A percentile compares a stretch with the other conserved stretches of the same genome.
phyloP scores from a whole-genome alignment of 257 asterid species.

The Penstemon newberryi region DNA sequence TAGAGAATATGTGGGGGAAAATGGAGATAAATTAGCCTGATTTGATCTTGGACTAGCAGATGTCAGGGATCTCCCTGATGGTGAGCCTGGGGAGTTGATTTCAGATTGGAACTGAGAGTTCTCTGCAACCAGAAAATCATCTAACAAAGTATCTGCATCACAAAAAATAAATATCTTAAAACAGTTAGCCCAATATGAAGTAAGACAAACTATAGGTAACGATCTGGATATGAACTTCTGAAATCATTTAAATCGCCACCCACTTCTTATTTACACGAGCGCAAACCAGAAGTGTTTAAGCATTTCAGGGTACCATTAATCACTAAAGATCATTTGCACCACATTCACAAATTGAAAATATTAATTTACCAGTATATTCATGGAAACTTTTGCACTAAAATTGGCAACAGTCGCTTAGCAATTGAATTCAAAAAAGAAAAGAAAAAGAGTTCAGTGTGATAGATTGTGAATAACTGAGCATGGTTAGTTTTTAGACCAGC shows the following conservation, averaged over 20 bases:
- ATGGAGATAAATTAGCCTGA: slow-evolving; percentile 39
- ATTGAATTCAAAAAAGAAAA: neutral
- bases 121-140: slow-evolving; percentile 87
- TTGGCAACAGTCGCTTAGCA: neutral
- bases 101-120: slow-evolving; percentile 49
- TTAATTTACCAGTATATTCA: slow-evolving; percentile 1
- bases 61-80: slow-evolving; percentile 49
- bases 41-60: slow-evolving; percentile 58
- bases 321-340: slow-evolving; percentile 15
- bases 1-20: slow-evolving; percentile 37
- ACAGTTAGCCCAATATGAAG: slow-evolving; percentile 1
- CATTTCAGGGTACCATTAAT: slow-evolving; percentile 14
- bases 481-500: neutral
- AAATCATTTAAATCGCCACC: neutral
- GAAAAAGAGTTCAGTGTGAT: neutral
- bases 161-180: slow-evolving; percentile 14
- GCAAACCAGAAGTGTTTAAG: neutral
- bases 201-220: slow-evolving; percentile 8
- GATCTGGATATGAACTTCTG: slow-evolving; percentile 6
- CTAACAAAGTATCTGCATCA: slow-evolving; percentile 71
- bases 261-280: slow-evolving; percentile 4
- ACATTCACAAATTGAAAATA: slow-evolving; percentile 20
- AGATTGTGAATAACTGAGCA: neutral
- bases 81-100: slow-evolving; percentile 42
- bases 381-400: neutral